Evolutionary conservation across 2,329 filamentous ascomycete species (phyloP).

Genomic region (Macrophomina pseudophaseolina): DNA sequence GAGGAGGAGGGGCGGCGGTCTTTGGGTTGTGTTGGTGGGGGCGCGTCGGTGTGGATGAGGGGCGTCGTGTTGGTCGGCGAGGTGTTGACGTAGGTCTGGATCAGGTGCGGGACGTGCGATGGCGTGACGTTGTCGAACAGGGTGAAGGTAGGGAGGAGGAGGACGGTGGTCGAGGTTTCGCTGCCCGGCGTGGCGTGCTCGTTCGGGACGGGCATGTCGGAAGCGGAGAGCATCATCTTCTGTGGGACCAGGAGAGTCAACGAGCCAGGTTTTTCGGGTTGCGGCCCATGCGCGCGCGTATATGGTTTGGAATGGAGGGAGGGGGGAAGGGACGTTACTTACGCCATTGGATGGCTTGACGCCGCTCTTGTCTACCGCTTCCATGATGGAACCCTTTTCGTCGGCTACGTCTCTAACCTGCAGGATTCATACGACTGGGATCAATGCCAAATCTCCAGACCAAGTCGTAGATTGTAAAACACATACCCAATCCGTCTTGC

Average conservation of each 20-base stretch:
- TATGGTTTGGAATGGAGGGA: no score
- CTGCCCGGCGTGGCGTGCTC: slow-evolving; percentile 58
- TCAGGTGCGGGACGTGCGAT: slow-evolving; percentile 70
- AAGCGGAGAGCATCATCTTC: slow-evolving; percentile 89
- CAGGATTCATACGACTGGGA: neutral
- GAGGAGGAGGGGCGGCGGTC: slow-evolving; percentile 17
- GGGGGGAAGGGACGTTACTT: slow-evolving; percentile 42
- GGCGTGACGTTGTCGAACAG: slow-evolving; percentile 85
- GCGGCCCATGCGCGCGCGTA: neutral
- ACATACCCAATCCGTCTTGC: slow-evolving; percentile 91
- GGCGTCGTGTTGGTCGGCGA: slow-evolving; percentile 76
- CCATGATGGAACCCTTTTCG: slow-evolving; percentile 71
- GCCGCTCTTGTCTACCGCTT: slow-evolving; percentile 56
- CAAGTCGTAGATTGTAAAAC: no score
- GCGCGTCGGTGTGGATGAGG: slow-evolving; percentile 48
- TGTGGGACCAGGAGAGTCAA: slow-evolving; percentile 41
- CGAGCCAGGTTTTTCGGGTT: neutral
- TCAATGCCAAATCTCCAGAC: no score
- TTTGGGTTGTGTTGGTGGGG: slow-evolving; percentile 20
- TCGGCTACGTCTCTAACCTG: slow-evolving; percentile 57
- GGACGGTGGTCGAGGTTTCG: slow-evolving; percentile 65
- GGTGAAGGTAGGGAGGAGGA: slow-evolving; percentile 84
- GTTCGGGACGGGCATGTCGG: slow-evolving; percentile 81
- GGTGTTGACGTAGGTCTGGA: slow-evolving; percentile 71
- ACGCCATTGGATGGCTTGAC: slow-evolving; percentile 71